Evolutionary conservation across 305 asterid genomes (phyloP), one percentile per base, ranked within the genome.

Genomic region (Solanum aculeatissimum): DNA sequence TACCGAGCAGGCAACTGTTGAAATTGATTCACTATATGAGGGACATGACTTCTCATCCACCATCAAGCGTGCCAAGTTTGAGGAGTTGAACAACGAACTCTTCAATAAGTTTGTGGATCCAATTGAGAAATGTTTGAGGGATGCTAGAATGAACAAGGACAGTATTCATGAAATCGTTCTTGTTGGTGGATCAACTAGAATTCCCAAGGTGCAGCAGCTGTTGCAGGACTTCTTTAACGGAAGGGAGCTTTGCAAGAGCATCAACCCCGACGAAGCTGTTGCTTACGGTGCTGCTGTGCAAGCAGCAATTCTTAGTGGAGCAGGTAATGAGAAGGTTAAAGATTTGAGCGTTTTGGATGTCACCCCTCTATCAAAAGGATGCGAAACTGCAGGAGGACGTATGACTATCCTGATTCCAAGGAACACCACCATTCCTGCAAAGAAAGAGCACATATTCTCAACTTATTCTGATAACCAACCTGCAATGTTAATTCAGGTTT

Each of bases 211-310:
- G 1, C 85, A 86, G 16, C 86, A 86, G 66, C 32, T 84, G 12
- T 70, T 86, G 74, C 86, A 86, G 82, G 79, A 86, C 40, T 69
- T 83, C 70, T 86, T 86, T 38, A 80, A 86, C 1, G 89, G 85
- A 10, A 84, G 84, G 89, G 89, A 86, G 58, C 83, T 86, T 4
- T 86, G 86, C 89, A 84, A 86, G 83, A 83, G 86, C 71, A 86
- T 86, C 83, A 86, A 86, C 80, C 88, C 83, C 5, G 86, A 86
- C 1, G 89, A 86, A 51, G 89, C 89, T 5, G 85, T 86, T 35
- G 85, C 85, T 47, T 86, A 86, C 10, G 86, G 86, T 21, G 89
- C 89, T 2, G 86, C 88, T n/a, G 86, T 86, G 5, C 88, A 83
- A 45, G 86, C 86, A 68, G 88, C 86, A 42, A 78, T 83, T 65